phyloP scores from a whole-genome alignment of 2,329 filamentous ascomycete genomes.

The Bisporella sp. region DNA sequence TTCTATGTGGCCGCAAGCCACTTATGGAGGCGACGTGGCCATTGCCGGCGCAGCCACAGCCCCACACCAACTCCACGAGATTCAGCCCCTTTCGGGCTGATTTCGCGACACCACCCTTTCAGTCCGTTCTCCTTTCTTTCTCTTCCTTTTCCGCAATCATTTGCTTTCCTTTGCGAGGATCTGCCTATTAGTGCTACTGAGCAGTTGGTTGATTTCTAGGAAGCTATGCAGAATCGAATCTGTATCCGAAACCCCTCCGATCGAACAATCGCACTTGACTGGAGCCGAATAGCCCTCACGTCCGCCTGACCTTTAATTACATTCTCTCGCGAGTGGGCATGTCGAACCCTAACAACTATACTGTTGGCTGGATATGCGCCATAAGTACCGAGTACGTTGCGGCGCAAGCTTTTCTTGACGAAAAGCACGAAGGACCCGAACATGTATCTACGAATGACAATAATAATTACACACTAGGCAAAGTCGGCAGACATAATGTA shows the following conservation, averaged over 20 bases:
- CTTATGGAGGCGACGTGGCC: too few species aligned
- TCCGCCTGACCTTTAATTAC: neutral
- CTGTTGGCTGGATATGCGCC: conserved; percentile 20
- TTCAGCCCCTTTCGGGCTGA: too few species aligned
- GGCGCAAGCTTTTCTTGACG: conserved; percentile 2
- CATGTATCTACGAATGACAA: neutral
- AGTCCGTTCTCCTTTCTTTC: too few species aligned
- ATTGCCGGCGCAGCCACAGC: too few species aligned
- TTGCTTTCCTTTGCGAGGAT: too few species aligned
- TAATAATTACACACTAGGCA: conserved; percentile 6
- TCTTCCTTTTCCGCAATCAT: too few species aligned
- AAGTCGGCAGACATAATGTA: conserved; percentile 13
- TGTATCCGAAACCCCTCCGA: neutral
- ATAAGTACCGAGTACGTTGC: neutral
- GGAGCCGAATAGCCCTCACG: neutral
- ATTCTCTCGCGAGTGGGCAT: conserved; percentile 2
- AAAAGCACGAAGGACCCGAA: conserved; percentile 8
- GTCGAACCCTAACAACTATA: conserved; percentile 17
- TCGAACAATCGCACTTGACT: neutral
- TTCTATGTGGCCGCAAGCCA: too few species aligned
- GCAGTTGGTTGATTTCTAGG: too few species aligned
- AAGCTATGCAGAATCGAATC: neutral
- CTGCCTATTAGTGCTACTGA: too few species aligned
- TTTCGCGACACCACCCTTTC: too few species aligned
- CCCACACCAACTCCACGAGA: too few species aligned